Conservation (phyloP, 352 stramenopile species). For the Globisporangium nodosum region DNA sequence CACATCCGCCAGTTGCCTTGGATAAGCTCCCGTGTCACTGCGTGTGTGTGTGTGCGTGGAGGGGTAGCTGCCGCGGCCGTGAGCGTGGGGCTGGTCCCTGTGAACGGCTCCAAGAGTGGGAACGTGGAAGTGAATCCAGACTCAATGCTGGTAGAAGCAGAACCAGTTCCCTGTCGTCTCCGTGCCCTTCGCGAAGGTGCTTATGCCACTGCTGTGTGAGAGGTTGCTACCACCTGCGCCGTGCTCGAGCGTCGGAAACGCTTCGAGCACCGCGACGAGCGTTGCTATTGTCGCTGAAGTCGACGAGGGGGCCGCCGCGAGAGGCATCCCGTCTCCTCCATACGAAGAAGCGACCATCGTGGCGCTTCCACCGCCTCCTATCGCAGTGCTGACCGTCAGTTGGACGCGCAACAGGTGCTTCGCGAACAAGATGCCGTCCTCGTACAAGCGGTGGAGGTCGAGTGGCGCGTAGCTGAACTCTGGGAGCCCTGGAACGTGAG, state of each 20-base stretch:
- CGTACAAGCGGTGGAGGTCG: conserved; percentile 55
- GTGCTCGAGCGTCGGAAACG: conserved; percentile 21
- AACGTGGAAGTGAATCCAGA: conserved; percentile 93
- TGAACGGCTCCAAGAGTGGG: conserved; percentile 47
- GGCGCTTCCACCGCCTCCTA: neutral
- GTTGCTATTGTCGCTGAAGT: conserved; percentile 18
- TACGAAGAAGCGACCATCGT: neutral
- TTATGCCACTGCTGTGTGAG: neutral
- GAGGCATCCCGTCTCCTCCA: conserved; percentile 6
- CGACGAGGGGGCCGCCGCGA: conserved; percentile 13
- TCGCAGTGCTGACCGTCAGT: conserved; percentile 14
- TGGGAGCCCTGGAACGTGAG: conserved; percentile 69
- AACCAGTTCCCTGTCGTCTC: conserved; percentile 52
- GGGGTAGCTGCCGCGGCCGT: too few relatives aligned
- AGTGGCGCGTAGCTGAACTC: conserved; percentile 73
- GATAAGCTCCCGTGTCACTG: neutral
- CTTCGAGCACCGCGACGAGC: conserved; percentile 16
- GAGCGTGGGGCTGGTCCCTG: too few relatives aligned
- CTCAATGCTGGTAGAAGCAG: conserved; percentile 90
- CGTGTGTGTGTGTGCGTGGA: neutral
- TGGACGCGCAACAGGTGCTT: conserved; percentile 50
- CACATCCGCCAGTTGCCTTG: neutral
- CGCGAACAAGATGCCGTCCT: conserved; percentile 72
- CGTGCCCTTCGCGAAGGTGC: conserved; percentile 26
- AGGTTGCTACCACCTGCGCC: neutral